These are phyloP conservation scores for Pistacia vera DNA, from an alignment of 345 rosid genomes.

Conservation along the genomic window DNA sequence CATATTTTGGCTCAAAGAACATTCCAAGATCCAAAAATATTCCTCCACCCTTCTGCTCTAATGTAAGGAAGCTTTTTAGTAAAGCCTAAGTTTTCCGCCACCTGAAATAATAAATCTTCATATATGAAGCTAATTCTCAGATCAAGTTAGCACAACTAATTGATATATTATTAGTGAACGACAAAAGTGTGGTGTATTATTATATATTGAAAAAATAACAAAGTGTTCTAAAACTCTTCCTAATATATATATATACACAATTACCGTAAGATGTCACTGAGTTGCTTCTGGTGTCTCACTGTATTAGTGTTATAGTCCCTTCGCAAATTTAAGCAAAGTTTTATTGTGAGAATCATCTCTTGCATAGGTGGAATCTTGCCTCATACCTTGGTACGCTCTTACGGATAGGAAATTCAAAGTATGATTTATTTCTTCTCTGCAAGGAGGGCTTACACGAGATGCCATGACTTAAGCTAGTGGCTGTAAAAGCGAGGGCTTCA, in stretches of 20 bases:
- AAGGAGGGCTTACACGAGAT: neutral
- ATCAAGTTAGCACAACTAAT: too few species aligned
- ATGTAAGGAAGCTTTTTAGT: slow-evolving; percentile 25
- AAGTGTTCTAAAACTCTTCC: neutral
- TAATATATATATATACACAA: too few species aligned
- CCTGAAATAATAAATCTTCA: slow-evolving; percentile 10
- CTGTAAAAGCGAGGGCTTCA: slow-evolving; percentile 21
- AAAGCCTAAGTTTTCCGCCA: slow-evolving; percentile 34
- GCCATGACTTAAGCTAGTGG: slow-evolving; percentile 5
- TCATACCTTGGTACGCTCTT: slow-evolving; percentile 19
- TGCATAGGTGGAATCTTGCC: slow-evolving; percentile 21
- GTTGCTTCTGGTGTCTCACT: slow-evolving; percentile 20
- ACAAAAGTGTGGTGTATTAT: too few species aligned
- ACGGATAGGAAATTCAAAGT: neutral
- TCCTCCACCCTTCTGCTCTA: slow-evolving; percentile 33
- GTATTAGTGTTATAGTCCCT: slow-evolving; percentile 23
- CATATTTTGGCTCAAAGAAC: slow-evolving; percentile 23
- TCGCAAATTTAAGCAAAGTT: slow-evolving; percentile 19
- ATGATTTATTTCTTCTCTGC: neutral
- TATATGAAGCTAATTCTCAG: neutral
- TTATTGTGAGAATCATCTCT: slow-evolving; percentile 9
- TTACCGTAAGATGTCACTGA: slow-evolving; percentile 7
- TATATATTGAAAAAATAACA: too few species aligned
- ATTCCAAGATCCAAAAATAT: slow-evolving; percentile 27
- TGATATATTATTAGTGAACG: too few species aligned